These are phyloP conservation scores for Penicillium sp. DNA, from an alignment of 2,329 filamentous ascomycete species.

Conservation along the genomic window DNA sequence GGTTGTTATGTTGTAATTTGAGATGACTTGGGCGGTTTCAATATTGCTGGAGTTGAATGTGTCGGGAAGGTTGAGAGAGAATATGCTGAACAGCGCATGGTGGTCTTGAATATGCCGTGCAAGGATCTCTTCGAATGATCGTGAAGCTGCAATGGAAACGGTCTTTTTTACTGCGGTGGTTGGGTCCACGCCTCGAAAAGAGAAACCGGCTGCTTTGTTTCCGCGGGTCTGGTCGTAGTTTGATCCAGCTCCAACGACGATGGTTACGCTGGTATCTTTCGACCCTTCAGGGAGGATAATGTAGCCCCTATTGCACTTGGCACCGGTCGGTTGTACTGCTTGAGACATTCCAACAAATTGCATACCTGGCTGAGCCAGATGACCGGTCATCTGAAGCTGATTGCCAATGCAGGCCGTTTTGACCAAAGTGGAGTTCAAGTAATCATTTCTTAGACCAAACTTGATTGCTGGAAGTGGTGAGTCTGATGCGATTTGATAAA, in stretches of 20 bases:
- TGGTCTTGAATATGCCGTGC: constrained; percentile 20
- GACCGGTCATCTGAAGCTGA: neutral
- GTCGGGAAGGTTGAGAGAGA: constrained; percentile 45
- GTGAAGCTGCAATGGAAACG: constrained; percentile 16
- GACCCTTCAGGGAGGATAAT: neutral
- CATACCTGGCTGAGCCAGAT: constrained; percentile 12
- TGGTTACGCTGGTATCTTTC: constrained; percentile 1
- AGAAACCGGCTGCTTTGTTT: constrained; percentile 44
- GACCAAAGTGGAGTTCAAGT: constrained; percentile 30
- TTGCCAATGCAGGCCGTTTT: constrained; percentile 34
- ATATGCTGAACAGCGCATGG: constrained; percentile 7
- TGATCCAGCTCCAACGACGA: constrained; percentile 46
- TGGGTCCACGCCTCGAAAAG: constrained; percentile 53
- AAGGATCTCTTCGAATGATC: constrained; percentile 11
- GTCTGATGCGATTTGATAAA: constrained; percentile 36
- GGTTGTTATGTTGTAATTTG: constrained; percentile 2
- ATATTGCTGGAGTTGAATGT: constrained; percentile 13
- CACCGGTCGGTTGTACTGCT: neutral
- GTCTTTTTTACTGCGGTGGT: constrained; percentile 33
- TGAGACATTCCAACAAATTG: constrained; percentile 23
- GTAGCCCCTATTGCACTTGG: neutral
- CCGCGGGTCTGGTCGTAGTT: constrained; percentile 55
- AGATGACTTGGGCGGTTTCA: constrained; percentile 32
- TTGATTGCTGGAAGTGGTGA: constrained; percentile 41
- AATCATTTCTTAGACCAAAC: constrained; percentile 46